Evolutionary conservation across 2,329 filamentous ascomycete species (phyloP).

Genomic region (Alternaria brassicicola): DNA sequence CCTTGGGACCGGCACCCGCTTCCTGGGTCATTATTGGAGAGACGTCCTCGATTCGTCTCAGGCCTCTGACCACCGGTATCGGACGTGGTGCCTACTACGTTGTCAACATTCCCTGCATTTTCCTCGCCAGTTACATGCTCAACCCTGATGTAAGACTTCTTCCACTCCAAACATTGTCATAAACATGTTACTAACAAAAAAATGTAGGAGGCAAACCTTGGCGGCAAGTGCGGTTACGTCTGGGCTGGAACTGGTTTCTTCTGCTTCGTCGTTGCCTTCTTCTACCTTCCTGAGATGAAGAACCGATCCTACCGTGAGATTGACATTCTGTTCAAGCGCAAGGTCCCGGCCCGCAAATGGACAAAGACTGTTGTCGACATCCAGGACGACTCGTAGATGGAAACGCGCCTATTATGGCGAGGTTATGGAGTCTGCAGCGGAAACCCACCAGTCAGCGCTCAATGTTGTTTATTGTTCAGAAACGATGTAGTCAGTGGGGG

Average conservation of each 20-base stretch:
- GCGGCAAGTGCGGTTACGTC: conserved; percentile 46
- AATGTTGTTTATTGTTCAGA: neutral
- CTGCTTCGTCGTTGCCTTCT: conserved; percentile 60
- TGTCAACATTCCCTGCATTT: conserved; percentile 70
- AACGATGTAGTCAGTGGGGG: neutral
- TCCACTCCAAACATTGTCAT: conserved; percentile 56
- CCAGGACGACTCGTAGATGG: conserved; percentile 65
- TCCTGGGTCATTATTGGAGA: conserved; percentile 72
- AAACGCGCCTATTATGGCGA: neutral
- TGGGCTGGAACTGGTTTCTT: conserved; percentile 56
- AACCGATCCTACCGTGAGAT: conserved; percentile 58
- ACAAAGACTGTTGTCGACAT: conserved; percentile 63
- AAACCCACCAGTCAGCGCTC: neutral
- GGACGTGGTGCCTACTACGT: conserved; percentile 69
- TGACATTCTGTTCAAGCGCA: conserved; percentile 55
- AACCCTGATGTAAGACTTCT: conserved; percentile 54
- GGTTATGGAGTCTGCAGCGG: no score
- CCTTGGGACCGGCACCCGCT: conserved; percentile 65
- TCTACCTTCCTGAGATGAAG: conserved; percentile 62
- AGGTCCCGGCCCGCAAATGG: conserved; percentile 61
- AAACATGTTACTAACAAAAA: conserved; percentile 58
- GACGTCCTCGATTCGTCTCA: conserved; percentile 68
- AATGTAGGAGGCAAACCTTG: conserved; percentile 61
- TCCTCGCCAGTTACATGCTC: conserved; percentile 66
- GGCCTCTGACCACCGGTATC: conserved; percentile 69